phyloP scores from a whole-genome alignment of 139 green algal genomes.

The Coccomyxa sp. region DNA sequence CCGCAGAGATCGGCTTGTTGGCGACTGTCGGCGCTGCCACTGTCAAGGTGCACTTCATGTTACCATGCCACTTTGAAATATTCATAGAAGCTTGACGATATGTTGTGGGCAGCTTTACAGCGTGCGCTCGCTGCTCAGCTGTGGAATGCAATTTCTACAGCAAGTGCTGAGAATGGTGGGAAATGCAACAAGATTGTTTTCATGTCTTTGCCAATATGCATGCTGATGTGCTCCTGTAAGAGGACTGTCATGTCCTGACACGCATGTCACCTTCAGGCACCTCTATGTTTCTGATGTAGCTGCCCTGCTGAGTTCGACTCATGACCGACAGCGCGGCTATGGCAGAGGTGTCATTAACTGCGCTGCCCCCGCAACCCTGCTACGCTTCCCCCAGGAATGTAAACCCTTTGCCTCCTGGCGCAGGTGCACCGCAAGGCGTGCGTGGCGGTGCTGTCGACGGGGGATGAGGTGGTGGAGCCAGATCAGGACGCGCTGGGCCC shows the following conservation, averaged over 20 bases:
- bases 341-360: too few species aligned
- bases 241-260: too few species aligned
- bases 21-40: slow-evolving; percentile 73
- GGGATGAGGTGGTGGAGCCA: slow-evolving; percentile 71
- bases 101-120: too few species aligned
- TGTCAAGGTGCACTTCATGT: slow-evolving; percentile 29
- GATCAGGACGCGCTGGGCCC: slow-evolving; percentile 31
- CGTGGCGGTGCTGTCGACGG: slow-evolving; percentile 88
- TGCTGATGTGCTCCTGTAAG: too few species aligned
- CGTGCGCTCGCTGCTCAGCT: not conserved
- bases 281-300: too few species aligned
- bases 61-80: not conserved
- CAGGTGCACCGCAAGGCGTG: slow-evolving; percentile 41
- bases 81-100: too few species aligned
- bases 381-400: too few species aligned
- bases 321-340: too few species aligned
- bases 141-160: not conserved
- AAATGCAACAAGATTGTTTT: not conserved
- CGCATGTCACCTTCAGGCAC: too few species aligned
- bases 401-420: not conserved
- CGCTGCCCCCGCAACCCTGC: too few species aligned
- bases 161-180: too few species aligned
- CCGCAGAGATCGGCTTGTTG: slow-evolving; percentile 86
- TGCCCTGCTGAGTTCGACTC: too few species aligned
- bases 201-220: not conserved